phyloP scores from a whole-genome alignment of 2,329 filamentous ascomycete genomes.

The Rhexocercosporidium sp. region DNA sequence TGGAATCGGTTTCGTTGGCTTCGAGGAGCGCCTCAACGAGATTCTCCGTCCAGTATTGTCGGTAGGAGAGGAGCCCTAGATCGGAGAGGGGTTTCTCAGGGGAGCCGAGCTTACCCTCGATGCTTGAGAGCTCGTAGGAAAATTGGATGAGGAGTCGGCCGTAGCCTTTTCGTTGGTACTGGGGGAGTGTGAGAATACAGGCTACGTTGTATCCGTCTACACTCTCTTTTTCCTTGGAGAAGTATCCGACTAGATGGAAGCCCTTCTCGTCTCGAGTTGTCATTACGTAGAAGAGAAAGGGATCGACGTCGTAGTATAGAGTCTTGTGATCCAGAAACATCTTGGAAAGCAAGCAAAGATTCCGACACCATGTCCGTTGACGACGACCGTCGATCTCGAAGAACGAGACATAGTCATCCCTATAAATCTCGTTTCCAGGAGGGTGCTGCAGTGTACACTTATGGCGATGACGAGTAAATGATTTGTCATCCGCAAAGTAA shows the following conservation, averaged over 20 bases:
- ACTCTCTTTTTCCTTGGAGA: slow-evolving; percentile 97
- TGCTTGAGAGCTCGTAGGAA: slow-evolving; percentile 94
- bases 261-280: slow-evolving; percentile 86
- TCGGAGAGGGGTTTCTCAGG: slow-evolving; percentile 97
- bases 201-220: slow-evolving; percentile 97
- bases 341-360: slow-evolving; percentile 91
- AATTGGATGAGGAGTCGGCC: slow-evolving; percentile 94
- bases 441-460: slow-evolving; percentile 94
- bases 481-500: slow-evolving; percentile 84
- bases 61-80: slow-evolving; percentile 89
- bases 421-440: slow-evolving; percentile 97
- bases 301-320: slow-evolving; percentile 98
- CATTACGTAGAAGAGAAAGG: slow-evolving; percentile 99
- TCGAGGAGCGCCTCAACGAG: slow-evolving; percentile 86
- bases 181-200: slow-evolving; percentile 94
- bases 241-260: slow-evolving; percentile 97
- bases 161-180: slow-evolving; percentile 95
- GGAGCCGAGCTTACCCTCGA: slow-evolving; percentile 92
- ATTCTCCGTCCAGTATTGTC: slow-evolving; percentile 97
- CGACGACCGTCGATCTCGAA: slow-evolving; percentile 96
- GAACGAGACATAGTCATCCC: slow-evolving; percentile 91
- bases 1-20: slow-evolving; percentile 68
- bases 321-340: slow-evolving; percentile 98
- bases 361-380: slow-evolving; percentile 95
- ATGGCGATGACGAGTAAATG: slow-evolving; percentile 82